A percentile compares a stretch with the other conserved stretches of the same genome.
These are phyloP conservation scores for Cadophora luteo-olivacea DNA, from an alignment of 2,329 filamentous ascomycete species.

Conservation along the genomic window DNA sequence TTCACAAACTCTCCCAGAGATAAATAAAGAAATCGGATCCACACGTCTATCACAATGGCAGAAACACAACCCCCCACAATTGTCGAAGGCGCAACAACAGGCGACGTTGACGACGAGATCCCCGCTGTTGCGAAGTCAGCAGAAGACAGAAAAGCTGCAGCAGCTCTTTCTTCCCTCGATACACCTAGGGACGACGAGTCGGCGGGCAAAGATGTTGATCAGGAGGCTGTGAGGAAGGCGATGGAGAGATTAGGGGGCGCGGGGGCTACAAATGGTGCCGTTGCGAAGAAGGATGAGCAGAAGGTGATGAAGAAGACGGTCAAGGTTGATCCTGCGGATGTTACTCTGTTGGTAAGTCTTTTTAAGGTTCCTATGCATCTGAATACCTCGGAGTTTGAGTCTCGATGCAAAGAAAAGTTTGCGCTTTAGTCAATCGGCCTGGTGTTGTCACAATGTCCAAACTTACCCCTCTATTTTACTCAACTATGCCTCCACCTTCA, in stretches of 20 bases:
- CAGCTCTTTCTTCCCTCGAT: slow-evolving; percentile 75
- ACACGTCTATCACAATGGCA: slow-evolving; percentile 55
- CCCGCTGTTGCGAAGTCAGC: slow-evolving; percentile 63
- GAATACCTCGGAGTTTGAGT: neutral
- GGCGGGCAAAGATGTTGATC: slow-evolving; percentile 58
- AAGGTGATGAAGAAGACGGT: slow-evolving; percentile 64
- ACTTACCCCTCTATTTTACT: too few species aligned
- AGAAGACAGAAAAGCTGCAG: slow-evolving; percentile 79
- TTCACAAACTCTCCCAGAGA: neutral
- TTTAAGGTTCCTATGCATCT: slow-evolving; percentile 5
- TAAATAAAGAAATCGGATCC: neutral
- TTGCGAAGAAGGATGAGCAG: slow-evolving; percentile 52
- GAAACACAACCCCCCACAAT: slow-evolving; percentile 64
- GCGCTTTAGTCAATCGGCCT: too few species aligned
- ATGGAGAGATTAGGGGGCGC: slow-evolving; percentile 66
- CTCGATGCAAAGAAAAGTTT: neutral
- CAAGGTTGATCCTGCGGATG: slow-evolving; percentile 77
- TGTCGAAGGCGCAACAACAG: slow-evolving; percentile 65
- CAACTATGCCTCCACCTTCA: too few species aligned
- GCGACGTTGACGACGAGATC: slow-evolving; percentile 64
- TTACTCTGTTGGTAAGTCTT: slow-evolving; percentile 67
- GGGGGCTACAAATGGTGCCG: slow-evolving; percentile 40
- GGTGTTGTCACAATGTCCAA: too few species aligned
- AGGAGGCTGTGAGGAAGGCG: slow-evolving; percentile 76
- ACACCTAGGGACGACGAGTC: slow-evolving; percentile 54